Percentiles rank a stretch among this genome's conserved stretches.
Evolutionary conservation across 495 filamentous ascomycete species (phyloP).

Genomic region (Penicillium taxi): DNA sequence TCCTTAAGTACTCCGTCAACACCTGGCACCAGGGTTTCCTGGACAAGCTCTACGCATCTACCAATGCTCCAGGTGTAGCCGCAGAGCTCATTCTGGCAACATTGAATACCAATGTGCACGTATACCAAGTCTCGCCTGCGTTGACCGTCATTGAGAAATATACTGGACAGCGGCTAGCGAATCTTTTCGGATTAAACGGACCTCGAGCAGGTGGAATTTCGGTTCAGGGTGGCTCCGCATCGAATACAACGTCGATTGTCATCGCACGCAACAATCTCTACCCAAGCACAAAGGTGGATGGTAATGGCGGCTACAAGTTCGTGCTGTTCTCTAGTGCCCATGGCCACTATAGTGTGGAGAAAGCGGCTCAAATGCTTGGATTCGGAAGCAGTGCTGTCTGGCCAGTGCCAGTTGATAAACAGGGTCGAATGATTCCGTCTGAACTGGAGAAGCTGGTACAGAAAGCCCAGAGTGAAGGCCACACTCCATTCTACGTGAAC

Average conservation of each 20-base stretch:
- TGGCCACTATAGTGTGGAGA: slow-evolving; percentile 92
- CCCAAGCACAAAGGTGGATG: slow-evolving; percentile 63
- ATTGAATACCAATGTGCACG: slow-evolving; percentile 85
- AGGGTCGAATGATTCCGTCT: slow-evolving; percentile 61
- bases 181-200: slow-evolving; percentile 66
- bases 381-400: slow-evolving; percentile 67
- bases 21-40: slow-evolving; percentile 96
- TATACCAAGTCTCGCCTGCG: slow-evolving; percentile 84
- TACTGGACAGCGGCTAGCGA: slow-evolving; percentile 59
- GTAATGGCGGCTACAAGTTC: slow-evolving; percentile 57
- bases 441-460: slow-evolving; percentile 55
- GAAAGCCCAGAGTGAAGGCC: slow-evolving; percentile 51
- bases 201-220: slow-evolving; percentile 74
- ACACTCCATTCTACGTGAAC: slow-evolving; percentile 89
- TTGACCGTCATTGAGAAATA: slow-evolving; percentile 79
- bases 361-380: slow-evolving; percentile 80
- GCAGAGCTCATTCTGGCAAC: slow-evolving; percentile 75
- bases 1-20: slow-evolving; percentile 80
- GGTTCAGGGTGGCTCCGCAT: slow-evolving; percentile 78
- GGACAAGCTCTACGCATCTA: slow-evolving; percentile 83
- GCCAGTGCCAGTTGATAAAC: slow-evolving; percentile 62
- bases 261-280: slow-evolving; percentile 83
- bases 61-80: slow-evolving; percentile 74
- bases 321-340: slow-evolving; percentile 84
- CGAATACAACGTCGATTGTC: slow-evolving; percentile 80